phyloP scores from a whole-genome alignment of 805 yeast species.

The Candida loeiensis region DNA sequence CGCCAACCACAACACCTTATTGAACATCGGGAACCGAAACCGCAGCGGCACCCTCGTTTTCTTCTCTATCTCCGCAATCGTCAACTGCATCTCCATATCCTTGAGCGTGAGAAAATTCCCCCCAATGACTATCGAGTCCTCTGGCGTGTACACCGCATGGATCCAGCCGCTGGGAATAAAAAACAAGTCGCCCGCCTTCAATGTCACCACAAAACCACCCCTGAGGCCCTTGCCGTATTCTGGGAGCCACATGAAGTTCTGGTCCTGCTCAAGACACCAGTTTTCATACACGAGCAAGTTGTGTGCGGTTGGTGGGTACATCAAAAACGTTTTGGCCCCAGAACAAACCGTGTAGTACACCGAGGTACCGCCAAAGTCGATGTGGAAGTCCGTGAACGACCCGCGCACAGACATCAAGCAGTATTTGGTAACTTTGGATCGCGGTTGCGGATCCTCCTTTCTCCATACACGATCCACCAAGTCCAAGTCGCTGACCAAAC shows the following conservation, averaged over 20 bases:
- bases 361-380: slow-evolving; percentile 90
- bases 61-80: slow-evolving; percentile 59
- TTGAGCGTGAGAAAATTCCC: slow-evolving; percentile 77
- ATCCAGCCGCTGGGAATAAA: slow-evolving; percentile 92
- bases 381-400: slow-evolving; percentile 85
- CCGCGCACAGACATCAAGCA: slow-evolving; percentile 81
- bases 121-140: slow-evolving; percentile 78
- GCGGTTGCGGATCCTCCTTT: slow-evolving; percentile 20
- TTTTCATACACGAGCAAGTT: slow-evolving; percentile 60
- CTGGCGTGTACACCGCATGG: slow-evolving; percentile 82
- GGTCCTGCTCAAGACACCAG: slow-evolving; percentile 71
- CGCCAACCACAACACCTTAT: slow-evolving; percentile 65
- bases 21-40: slow-evolving; percentile 76
- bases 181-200: slow-evolving; percentile 66
- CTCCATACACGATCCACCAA: slow-evolving; percentile 68
- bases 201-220: slow-evolving; percentile 51
- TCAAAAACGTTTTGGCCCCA: slow-evolving; percentile 72
- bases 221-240: slow-evolving; percentile 39
- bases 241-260: slow-evolving; percentile 62
- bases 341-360: slow-evolving; percentile 79
- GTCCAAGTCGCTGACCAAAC: slow-evolving; percentile 61
- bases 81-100: slow-evolving; percentile 60
- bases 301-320: slow-evolving; percentile 70
- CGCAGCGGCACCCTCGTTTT: slow-evolving; percentile 68
- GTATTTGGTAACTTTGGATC: slow-evolving; percentile 69